Evolutionary conservation across 768 basidiomycete genomes (phyloP).

Genomic region (Austroboletus festivus): DNA sequence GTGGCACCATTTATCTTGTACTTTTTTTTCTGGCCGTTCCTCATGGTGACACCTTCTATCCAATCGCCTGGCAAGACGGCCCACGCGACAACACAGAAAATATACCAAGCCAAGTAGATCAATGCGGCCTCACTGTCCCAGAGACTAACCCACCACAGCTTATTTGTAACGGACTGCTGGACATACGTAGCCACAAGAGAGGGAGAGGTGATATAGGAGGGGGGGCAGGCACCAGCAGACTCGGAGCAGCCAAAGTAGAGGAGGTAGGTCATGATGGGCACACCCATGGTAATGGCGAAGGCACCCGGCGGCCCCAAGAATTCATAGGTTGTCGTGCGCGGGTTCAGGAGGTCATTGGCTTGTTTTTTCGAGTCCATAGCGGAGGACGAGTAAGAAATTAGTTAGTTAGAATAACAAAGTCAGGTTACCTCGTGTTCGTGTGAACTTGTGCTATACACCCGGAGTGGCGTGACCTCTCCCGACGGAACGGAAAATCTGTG

Average conservation of each 20-base stretch:
- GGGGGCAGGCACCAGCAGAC: conserved; percentile 65
- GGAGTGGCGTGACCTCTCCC: neutral
- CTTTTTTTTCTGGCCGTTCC: conserved; percentile 70
- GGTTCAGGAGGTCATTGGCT: conserved; percentile 50
- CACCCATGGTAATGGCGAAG: conserved; percentile 60
- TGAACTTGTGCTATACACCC: conserved; percentile 1
- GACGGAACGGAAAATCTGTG: no score
- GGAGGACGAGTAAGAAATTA: neutral
- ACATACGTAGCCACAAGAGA: conserved; percentile 35
- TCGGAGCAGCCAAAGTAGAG: conserved; percentile 81
- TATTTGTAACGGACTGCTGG: conserved; percentile 43
- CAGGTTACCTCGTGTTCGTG: neutral
- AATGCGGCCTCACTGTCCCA: conserved; percentile 80
- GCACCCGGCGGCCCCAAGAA: conserved; percentile 84
- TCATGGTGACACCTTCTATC: conserved; percentile 65
- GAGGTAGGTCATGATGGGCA: conserved; percentile 68
- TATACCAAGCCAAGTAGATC: conserved; percentile 87
- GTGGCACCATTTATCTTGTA: conserved; percentile 96
- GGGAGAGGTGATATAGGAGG: conserved; percentile 40
- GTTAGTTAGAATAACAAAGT: neutral
- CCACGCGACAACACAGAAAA: conserved; percentile 84
- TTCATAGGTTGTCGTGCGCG: conserved; percentile 70
- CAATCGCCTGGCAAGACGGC: conserved; percentile 69
- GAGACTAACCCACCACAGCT: conserved; percentile 65
- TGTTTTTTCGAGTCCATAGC: conserved; percentile 22